Evolutionary conservation across 1,284 basidiomycete genomes (phyloP), one percentile per base, ranked within the genome.

Genomic region (Ustilago lituana): DNA sequence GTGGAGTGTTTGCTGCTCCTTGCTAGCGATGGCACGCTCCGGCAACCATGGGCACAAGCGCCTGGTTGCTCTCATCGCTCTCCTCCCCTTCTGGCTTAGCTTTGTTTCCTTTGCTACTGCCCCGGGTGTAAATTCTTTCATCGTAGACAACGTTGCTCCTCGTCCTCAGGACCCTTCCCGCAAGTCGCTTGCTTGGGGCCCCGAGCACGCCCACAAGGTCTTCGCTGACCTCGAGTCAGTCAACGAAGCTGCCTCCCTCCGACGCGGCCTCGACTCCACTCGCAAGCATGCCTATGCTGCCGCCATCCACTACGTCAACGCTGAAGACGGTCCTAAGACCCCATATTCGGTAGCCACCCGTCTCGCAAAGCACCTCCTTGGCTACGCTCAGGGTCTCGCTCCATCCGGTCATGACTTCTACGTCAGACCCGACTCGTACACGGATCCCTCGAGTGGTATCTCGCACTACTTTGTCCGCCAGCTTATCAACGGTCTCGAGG

Each of bases 361-460:
- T 6, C 57, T 73, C 10, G 71, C 71, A 27, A 55, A 67, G 55
- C 68, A 65, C 33, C 59, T 66, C 24, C 60, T 73, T 17, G 60
- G 57, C n/a, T 59, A 58, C 29, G 44, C 55, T 22, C 32, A 63
- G 36, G 60, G 53, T 23, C 51, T 55, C 15, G 67, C 63, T 17
- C 58, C 68, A n/a, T 40, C 44, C 5, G 67, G 61, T 14, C 58
- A 68, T 46, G 71, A 69, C 35, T 71, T 77, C n/a, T 68, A 63
- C 63, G 57, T 77, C 19, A 56, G 73, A 17, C 61, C 62, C 31
- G 75, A 77, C 47, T 73, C 70, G n/a, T 77, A 77, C 67, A 66
- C 67, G 22, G 75, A 77, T 22, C 52, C 57, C 6, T 53, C 51
- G 20, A 69, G 69, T 35, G 75, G 73, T 19, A 62, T 77, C 39